These are phyloP conservation scores for Udeniomyces megalosporus DNA, from an alignment of 768 basidiomycete species.

Conservation along the genomic window DNA sequence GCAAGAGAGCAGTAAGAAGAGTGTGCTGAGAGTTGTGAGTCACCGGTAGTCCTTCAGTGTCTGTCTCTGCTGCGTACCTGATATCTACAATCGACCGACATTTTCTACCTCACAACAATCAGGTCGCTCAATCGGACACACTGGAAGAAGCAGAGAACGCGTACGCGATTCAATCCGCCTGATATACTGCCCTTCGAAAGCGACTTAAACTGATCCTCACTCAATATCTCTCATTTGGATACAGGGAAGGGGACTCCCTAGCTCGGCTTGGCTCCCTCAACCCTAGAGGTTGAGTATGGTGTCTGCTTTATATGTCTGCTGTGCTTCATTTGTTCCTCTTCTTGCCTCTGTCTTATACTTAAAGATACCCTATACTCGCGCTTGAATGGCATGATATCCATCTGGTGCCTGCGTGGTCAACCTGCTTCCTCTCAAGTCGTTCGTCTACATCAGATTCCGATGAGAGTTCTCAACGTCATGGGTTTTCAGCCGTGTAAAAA, in stretches of 20 bases:
- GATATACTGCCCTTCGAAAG: too few species aligned
- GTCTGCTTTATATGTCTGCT: too few species aligned
- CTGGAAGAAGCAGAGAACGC: conserved; percentile 32
- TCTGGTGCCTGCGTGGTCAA: too few species aligned
- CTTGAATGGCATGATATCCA: too few species aligned
- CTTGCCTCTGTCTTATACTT: too few species aligned
- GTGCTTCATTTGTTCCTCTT: too few species aligned
- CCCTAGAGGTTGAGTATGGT: not conserved
- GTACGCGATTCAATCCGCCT: conserved; percentile 12
- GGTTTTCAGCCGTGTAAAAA: too few species aligned
- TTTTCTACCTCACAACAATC: not conserved
- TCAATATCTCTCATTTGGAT: conserved; percentile 16
- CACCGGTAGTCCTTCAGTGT: not conserved
- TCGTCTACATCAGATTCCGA: too few species aligned
- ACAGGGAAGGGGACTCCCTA: conserved; percentile 32
- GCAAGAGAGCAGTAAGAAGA: conserved; percentile 72
- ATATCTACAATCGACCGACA: not conserved
- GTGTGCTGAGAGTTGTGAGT: conserved; percentile 35
- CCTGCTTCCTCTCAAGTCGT: too few species aligned
- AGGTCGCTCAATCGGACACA: conserved; percentile 33
- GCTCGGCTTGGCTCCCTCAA: conserved; percentile 26
- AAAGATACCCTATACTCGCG: too few species aligned
- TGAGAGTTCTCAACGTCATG: too few species aligned
- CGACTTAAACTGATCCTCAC: not conserved
- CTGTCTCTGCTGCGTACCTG: not conserved